Percentiles rank a stretch among this genome's conserved stretches.
phyloP scores from a whole-genome alignment of 2,329 filamentous ascomycete species.

The Fusarium citri region DNA sequence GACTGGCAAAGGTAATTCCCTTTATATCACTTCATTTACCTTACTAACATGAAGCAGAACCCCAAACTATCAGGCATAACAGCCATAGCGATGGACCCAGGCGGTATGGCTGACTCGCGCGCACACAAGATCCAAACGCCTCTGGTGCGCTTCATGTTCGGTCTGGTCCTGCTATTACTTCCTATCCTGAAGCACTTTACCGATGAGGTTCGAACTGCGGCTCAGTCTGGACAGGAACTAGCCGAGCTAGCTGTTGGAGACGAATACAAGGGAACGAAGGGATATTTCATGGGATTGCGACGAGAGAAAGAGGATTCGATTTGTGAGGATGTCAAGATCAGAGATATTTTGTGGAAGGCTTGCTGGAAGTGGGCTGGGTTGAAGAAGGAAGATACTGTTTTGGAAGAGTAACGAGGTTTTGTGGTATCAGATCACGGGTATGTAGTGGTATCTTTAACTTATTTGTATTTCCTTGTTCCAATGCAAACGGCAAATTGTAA shows the following conservation, averaged over 20 bases:
- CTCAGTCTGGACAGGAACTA: constrained; percentile 29
- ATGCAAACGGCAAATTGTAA: neutral
- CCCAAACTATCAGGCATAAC: constrained; percentile 35
- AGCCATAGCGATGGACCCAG: constrained; percentile 40
- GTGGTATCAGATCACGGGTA: no score
- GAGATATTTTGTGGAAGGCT: constrained; percentile 20
- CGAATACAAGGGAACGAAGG: neutral
- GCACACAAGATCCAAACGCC: constrained; percentile 28
- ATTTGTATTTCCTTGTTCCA: neutral
- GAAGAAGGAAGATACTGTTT: constrained; percentile 18
- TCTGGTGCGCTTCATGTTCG: neutral
- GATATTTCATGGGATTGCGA: constrained; percentile 25
- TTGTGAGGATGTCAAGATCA: constrained; percentile 4
- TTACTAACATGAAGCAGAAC: constrained; percentile 9
- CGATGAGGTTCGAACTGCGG: constrained; percentile 16
- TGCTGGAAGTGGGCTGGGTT: constrained; percentile 38
- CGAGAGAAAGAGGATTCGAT: neutral
- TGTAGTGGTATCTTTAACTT: neutral
- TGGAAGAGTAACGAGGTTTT: neutral
- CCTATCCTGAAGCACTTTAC: constrained; percentile 23
- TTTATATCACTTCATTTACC: rapidly evolving
- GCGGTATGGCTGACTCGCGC: constrained; percentile 40
- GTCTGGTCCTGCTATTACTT: neutral
- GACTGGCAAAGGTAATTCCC: constrained; percentile 16
- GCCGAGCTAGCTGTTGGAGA: constrained; percentile 27